phyloP scores from a whole-genome alignment of 208 protist genomes.

The Wallacemonas rigidus region DNA sequence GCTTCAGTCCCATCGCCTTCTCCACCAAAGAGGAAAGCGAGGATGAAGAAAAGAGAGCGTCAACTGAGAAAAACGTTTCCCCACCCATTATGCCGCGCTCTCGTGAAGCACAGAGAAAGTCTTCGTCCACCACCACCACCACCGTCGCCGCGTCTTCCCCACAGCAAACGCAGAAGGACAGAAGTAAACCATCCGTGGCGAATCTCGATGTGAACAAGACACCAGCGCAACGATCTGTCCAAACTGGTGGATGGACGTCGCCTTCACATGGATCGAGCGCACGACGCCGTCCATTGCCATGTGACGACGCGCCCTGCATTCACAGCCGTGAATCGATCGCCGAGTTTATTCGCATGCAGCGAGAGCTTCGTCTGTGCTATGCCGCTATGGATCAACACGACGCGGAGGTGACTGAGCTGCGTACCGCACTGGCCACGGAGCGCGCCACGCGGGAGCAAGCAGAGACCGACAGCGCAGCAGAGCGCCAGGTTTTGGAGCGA shows the following conservation, averaged over 20 bases:
- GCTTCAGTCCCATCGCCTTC: background rate
- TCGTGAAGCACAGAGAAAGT: background rate
- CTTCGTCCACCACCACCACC: no score
- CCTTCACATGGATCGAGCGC: background rate
- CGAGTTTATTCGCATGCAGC: slow-evolving; percentile 64
- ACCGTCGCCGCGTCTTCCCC: background rate
- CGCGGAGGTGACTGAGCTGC: slow-evolving; percentile 18
- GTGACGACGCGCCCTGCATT: slow-evolving; percentile 47
- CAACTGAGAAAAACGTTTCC: background rate
- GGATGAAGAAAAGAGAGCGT: background rate
- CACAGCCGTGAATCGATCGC: slow-evolving; percentile 76
- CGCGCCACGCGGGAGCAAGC: background rate
- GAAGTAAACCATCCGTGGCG: background rate
- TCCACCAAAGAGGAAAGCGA: background rate
- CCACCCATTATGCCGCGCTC: slow-evolving; percentile 1
- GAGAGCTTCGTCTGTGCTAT: slow-evolving; percentile 58
- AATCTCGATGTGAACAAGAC: background rate
- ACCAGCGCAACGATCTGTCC: background rate
- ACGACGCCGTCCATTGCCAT: slow-evolving; percentile 5
- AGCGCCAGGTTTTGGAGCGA: background rate
- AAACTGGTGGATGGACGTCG: background rate
- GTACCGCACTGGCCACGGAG: background rate
- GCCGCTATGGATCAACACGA: slow-evolving; percentile 39
- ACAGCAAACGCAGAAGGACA: background rate
- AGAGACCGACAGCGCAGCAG: background rate